phyloP scores from a whole-genome alignment of 2,329 filamentous ascomycete genomes.

The Lasiodiplodia gonubiensis region DNA sequence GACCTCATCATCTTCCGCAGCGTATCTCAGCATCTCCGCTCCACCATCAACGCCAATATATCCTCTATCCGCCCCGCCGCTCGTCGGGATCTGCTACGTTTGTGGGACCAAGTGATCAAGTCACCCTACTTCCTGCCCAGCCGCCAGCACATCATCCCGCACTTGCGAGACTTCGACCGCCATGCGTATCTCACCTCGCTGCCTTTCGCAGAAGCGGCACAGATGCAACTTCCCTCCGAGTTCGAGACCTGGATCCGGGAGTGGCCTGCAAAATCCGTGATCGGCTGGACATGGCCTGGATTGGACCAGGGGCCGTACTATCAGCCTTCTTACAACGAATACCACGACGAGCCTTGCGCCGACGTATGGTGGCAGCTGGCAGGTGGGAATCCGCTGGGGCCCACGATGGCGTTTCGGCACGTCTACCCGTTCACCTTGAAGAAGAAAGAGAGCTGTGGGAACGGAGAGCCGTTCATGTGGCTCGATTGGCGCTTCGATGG shows the following conservation, averaged over 20 bases:
- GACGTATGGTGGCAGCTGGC: background rate
- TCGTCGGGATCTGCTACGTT: too few relatives aligned
- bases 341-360: background rate
- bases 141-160: background rate
- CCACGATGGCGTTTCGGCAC: background rate
- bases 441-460: background rate
- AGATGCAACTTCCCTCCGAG: background rate
- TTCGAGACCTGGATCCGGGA: constrained; percentile 1
- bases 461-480: background rate
- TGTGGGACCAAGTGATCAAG: background rate
- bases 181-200: background rate
- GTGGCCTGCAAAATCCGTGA: background rate
- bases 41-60: background rate
- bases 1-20: background rate
- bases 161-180: background rate
- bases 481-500: background rate
- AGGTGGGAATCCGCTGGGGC: background rate
- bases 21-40: background rate
- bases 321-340: background rate
- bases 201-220: background rate
- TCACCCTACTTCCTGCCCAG: background rate
- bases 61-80: background rate
- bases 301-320: background rate
- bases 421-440: background rate
- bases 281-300: background rate